Conservation (phyloP, 2,329 filamentous ascomycete species). For the Talaromyces albobiverticillius region DNA sequence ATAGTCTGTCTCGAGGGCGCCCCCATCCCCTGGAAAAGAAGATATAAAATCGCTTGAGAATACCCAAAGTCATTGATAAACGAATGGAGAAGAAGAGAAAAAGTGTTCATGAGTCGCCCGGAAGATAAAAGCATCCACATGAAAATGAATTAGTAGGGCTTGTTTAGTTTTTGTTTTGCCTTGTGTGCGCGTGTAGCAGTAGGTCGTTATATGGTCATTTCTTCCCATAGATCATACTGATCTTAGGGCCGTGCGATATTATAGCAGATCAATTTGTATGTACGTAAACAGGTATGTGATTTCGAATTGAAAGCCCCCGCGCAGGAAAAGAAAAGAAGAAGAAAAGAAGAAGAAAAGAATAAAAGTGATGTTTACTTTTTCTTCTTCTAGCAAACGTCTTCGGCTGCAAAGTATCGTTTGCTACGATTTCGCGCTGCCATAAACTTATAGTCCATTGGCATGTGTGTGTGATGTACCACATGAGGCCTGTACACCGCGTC, state of each 20-base stretch:
- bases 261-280: conserved; percentile 2
- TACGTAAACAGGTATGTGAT: conserved; percentile 7
- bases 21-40: background rate
- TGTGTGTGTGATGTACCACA: conserved; percentile 81
- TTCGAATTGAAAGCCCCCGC: background rate
- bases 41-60: conserved; percentile 1
- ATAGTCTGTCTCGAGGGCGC: background rate
- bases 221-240: conserved; percentile 4
- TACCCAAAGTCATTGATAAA: conserved; percentile 1
- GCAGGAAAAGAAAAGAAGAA: background rate
- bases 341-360: background rate
- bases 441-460: conserved; percentile 68
- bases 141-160: background rate
- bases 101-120: background rate
- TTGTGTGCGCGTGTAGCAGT: background rate
- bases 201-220: conserved; percentile 8
- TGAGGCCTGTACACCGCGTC: conserved; percentile 89
- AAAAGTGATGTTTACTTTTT: background rate
- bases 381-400: conserved; percentile 43
- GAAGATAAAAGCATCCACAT: background rate
- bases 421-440: conserved; percentile 63
- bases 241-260: background rate
- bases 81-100: background rate
- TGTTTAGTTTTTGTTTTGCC: background rate
- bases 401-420: conserved; percentile 70